Percentiles rank a stretch among this genome's conserved stretches.
These are phyloP conservation scores for Botrytis deweyae DNA, from an alignment of 2,329 filamentous ascomycete genomes.

Conservation along the genomic window DNA sequence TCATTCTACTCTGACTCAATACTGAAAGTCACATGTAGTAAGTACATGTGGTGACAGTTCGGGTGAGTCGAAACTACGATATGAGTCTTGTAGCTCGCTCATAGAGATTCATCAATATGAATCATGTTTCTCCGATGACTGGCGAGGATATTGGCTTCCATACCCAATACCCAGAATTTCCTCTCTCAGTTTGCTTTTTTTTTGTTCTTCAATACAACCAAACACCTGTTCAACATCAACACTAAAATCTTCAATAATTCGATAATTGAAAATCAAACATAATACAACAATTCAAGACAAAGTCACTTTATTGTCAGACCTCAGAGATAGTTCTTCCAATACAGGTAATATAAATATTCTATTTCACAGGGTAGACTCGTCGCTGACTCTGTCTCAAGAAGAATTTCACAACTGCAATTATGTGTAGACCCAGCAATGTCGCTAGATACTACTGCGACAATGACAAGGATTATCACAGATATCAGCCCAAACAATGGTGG, in stretches of 20 bases:
- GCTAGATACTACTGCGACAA: not conserved
- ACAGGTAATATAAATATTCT: not conserved
- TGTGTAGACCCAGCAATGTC: not conserved
- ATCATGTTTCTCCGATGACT: not conserved
- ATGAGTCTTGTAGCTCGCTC: not conserved
- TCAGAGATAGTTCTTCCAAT: not conserved
- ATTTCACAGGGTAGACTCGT: not conserved
- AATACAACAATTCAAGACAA: not conserved
- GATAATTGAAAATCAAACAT: not conserved
- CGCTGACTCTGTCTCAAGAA: not conserved
- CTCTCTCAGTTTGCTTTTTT: not conserved
- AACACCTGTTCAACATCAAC: not conserved
- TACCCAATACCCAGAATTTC: not conserved
- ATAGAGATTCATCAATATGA: not conserved
- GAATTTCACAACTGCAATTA: not conserved
- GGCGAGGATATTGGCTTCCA: not conserved
- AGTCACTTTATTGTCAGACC: not conserved
- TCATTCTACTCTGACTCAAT: not conserved
- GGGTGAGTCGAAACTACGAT: not conserved
- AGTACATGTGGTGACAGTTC: not conserved
- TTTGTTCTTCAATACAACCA: not conserved
- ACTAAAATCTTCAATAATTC: not conserved
- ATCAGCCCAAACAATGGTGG: fast-evolving
- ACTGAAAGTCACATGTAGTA: not conserved
- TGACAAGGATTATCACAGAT: fast-evolving